A percentile compares a stretch with the other conserved stretches of the same genome.
phyloP scores from a whole-genome alignment of 2,329 filamentous ascomycete genomes.

The Pseudogymnoascus sp. region DNA sequence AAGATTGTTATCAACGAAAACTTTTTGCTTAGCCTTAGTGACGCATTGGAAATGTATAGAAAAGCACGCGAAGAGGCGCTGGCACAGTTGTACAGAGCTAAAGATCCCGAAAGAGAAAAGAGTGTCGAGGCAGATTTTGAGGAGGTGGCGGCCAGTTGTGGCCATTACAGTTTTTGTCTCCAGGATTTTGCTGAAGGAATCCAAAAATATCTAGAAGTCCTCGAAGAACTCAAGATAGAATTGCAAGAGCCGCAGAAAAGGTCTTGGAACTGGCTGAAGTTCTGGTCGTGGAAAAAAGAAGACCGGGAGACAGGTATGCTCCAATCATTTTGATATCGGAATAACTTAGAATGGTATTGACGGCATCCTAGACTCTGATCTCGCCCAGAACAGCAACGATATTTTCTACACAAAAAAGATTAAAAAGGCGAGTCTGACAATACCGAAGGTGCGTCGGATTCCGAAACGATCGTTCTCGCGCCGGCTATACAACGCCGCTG shows the following conservation, averaged over 20 bases:
- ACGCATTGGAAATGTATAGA: conserved; percentile 75
- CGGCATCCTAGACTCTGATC: neutral
- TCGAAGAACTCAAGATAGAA: conserved; percentile 75
- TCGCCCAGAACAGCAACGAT: conserved; percentile 1
- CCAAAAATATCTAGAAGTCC: conserved; percentile 68
- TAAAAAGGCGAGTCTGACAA: neutral
- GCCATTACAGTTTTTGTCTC: conserved; percentile 89
- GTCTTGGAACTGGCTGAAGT: conserved; percentile 77
- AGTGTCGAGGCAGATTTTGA: conserved; percentile 88
- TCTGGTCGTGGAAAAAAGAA: conserved; percentile 52
- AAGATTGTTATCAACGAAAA: conserved; percentile 69
- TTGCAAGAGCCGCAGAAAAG: conserved; percentile 53
- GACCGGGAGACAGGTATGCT: neutral
- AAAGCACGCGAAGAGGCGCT: conserved; percentile 68
- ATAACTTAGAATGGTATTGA: neutral
- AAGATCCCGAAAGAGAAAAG: conserved; percentile 60
- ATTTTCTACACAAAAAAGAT: neutral
- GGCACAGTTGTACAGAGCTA: conserved; percentile 69
- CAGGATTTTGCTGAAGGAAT: conserved; percentile 88
- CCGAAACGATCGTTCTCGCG: neutral
- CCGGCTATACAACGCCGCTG: neutral
- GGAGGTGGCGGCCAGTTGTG: conserved; percentile 94
- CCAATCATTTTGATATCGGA: neutral
- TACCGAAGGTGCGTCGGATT: conserved; percentile 1
- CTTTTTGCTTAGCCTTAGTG: conserved; percentile 69